Evolutionary conservation across 192 early-diverging fungal genomes (phyloP), one percentile per base, ranked within the genome.

Genomic region (Backusella circina): DNA sequence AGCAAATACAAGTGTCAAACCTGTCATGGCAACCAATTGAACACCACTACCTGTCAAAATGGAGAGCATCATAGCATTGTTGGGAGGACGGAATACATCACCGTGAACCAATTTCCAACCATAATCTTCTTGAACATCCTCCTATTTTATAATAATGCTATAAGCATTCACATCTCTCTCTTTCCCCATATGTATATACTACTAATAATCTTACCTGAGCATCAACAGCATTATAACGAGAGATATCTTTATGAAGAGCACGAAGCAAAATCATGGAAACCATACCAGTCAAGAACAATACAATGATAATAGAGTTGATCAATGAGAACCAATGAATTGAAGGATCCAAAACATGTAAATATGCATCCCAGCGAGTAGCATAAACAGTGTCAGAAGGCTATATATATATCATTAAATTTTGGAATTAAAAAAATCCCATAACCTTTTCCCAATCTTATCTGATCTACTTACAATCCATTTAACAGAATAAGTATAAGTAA

Each of bases 21-120:
- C 83, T 31, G 90, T 84, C 91, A 94, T 92, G 83, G 83, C 88
- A 74, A 93, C 86, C 76, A 94, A 87, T 77, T 94, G 93, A 41
- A 91, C 80, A 71, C 97, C 97, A 74, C 91, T 96, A 32, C 96
- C 97, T 26, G 95, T 77, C 36, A 95, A 86, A 12, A 95, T 93
- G 0, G 94, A 84, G 30, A 99, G 83, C 65, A 93, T 83, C 73
- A 91, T 90, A 65, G 90, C 84, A 35, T 91, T 89, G 31, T 86
- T 78, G 3, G 97, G 95, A 28, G 95, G 80, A n/a, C 97, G 91
- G 85, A 99, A 99, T n/a, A 99, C 93, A 82, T 99, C 97, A 35
- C 95, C 95, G 69, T 99, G 97, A 6, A 99, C 94, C 35, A 95
- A 90, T 83, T 98, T 99, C 97, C 97, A 99, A 3, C 97, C 97